These are phyloP conservation scores for Penicillium macrosclerotiorum DNA, from an alignment of 495 filamentous ascomycete species.

Conservation along the genomic window DNA sequence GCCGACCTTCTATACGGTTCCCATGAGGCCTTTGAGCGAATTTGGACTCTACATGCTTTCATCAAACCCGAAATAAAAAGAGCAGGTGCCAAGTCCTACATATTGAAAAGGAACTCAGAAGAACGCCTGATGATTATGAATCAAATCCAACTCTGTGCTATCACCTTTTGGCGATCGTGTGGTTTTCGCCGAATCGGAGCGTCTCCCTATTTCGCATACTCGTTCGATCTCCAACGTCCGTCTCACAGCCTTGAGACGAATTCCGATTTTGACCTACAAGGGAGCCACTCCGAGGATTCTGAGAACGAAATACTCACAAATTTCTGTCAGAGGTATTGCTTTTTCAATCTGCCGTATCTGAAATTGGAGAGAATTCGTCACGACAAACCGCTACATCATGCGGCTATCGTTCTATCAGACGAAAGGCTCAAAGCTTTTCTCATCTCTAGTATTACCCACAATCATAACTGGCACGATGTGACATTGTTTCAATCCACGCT, in stretches of 20 bases:
- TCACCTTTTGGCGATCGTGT: constrained; percentile 17
- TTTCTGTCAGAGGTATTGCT: too few relatives aligned
- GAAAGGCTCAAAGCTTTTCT: too few relatives aligned
- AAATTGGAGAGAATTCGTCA: too few relatives aligned
- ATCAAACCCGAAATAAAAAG: constrained; percentile 21
- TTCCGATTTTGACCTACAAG: constrained; percentile 25
- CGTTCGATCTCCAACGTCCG: constrained; percentile 19
- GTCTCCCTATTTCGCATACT: constrained; percentile 23
- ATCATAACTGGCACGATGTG: too few relatives aligned
- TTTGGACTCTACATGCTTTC: constrained; percentile 20
- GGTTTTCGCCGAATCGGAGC: constrained; percentile 27
- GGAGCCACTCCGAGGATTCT: too few relatives aligned
- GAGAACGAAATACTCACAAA: too few relatives aligned
- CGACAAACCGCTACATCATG: too few relatives aligned
- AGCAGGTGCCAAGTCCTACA: constrained; percentile 13
- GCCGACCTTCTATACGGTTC: constrained; percentile 10
- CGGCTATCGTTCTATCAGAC: too few relatives aligned
- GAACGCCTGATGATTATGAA: constrained; percentile 13
- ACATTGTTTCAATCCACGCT: too few relatives aligned
- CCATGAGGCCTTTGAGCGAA: constrained; percentile 13
- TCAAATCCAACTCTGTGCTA: constrained; percentile 8
- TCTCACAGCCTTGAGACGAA: constrained; percentile 13
- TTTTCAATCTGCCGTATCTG: too few relatives aligned
- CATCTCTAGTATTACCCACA: too few relatives aligned
- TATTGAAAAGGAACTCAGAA: constrained; percentile 14